Evolutionary conservation across 148 eudicot species (phyloP).

Genomic region (Rhododendron ovatum): DNA sequence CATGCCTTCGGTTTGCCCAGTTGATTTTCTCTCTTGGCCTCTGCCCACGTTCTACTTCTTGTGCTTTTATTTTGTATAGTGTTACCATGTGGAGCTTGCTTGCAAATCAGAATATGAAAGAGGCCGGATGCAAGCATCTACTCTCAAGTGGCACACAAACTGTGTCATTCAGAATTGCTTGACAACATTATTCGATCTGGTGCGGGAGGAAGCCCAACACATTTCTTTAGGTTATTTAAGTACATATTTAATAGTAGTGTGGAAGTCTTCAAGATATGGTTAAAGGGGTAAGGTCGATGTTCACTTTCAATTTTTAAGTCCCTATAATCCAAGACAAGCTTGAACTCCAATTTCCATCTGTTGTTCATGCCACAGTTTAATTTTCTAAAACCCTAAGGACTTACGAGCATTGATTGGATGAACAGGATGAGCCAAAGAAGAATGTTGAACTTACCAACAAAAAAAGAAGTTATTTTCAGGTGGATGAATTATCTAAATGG

Average conservation of each 20-base stretch:
- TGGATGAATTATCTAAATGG: neutral
- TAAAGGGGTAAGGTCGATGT: neutral
- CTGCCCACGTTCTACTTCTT: neutral
- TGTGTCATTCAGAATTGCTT: neutral
- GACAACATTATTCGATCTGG: neutral
- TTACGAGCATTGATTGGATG: neutral
- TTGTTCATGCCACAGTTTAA: neutral
- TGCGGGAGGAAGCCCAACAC: neutral
- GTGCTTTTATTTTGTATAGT: neutral
- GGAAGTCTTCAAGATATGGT: neutral
- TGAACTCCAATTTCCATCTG: neutral
- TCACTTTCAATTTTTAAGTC: neutral
- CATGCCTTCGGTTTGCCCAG: neutral
- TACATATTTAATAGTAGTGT: neutral
- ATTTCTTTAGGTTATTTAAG: neutral
- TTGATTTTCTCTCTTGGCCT: neutral
- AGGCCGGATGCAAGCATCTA: neutral
- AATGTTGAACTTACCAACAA: neutral
- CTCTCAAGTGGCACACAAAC: slow-evolving; percentile 2
- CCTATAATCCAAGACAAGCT: neutral
- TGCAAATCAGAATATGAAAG: neutral
- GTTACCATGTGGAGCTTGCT: neutral
- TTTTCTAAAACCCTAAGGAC: neutral
- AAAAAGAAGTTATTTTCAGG: neutral
- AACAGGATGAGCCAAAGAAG: neutral